Evolutionary conservation across 73 alveolate genomes (phyloP), one percentile per base, ranked within the genome.

Genomic region (Symbiodinium natans): DNA sequence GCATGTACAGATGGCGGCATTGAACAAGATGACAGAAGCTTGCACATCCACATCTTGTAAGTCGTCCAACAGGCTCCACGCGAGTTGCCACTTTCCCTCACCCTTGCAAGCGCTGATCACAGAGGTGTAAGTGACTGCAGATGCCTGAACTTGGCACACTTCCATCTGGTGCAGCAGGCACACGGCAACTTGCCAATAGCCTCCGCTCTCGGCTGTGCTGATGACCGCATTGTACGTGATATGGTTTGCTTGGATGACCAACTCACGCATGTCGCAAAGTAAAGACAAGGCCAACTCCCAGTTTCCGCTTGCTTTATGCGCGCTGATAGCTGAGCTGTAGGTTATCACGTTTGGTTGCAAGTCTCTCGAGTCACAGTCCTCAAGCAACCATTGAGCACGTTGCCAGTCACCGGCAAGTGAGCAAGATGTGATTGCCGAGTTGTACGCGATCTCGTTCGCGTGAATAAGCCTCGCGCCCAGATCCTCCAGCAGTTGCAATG

Each of bases 341-440:
- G 87, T 89, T 75, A 89, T 89, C 74, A 89, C 43, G 86, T 89
- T 39, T 1, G 74, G 52, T 41, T 71, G 87, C 95, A 89, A 41
- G 8, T 9, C 11, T 19, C 33, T 25, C 25, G 29, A 19, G 23
- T 68, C 75, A 41, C 23, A 41, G 59, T 68, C 73, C 8, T 11
- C 9, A 43, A 89, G 23, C 38, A 89, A 52, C 34, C n/a, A 21
- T 73, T 59, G 43, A 5, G 48, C 31, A 43, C n/a, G 75, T 19
- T 89, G 75, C 95, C 86, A 63, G 11, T 29, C 71, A 89, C 46
- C 29, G 2, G 95, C 73, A n/a, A 39, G 74, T 46, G 74, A 86
- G 13, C 46, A 40, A 6, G 95, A 48, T 40, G 46, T 42, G 38
- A 89, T 63, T 9, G 86, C 86, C 7, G 86, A 83, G 36, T 89